Percentiles rank a stretch among this genome's conserved stretches.
These are phyloP conservation scores for Pugionium dolabratum DNA, from an alignment of 345 rosid species.

Conservation along the genomic window DNA sequence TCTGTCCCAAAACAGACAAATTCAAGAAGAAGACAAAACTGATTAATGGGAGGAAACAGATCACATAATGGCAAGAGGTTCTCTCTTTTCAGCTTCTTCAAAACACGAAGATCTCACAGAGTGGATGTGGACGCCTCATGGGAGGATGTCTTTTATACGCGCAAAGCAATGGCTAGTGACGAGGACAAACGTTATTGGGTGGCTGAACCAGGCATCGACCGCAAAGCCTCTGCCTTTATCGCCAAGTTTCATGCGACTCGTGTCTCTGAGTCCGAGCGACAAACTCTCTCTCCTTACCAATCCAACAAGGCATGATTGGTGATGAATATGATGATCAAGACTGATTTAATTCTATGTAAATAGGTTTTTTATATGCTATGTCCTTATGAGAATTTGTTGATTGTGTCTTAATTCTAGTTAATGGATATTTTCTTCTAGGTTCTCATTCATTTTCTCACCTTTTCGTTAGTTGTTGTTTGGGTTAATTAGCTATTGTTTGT, in stretches of 20 bases:
- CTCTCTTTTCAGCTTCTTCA: conserved; percentile 43
- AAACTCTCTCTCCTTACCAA: conserved; percentile 35
- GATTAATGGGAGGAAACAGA: conserved; percentile 42
- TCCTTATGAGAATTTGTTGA: conserved; percentile 23
- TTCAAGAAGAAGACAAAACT: conserved; percentile 8
- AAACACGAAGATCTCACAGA: conserved; percentile 38
- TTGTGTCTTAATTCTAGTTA: conserved; percentile 24
- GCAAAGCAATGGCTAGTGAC: conserved; percentile 53
- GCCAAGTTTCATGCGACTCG: conserved; percentile 51
- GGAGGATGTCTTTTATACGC: conserved; percentile 34
- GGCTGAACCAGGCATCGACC: conserved; percentile 55
- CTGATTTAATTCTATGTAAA: conserved; percentile 26
- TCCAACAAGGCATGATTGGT: conserved; percentile 29
- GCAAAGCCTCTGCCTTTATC: conserved; percentile 52
- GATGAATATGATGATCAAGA: conserved; percentile 29
- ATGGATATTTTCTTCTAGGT: background rate
- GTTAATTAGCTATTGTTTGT: no score
- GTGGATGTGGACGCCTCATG: conserved; percentile 32
- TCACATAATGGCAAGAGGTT: conserved; percentile 40
- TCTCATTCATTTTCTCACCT: no score
- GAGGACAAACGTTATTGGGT: conserved; percentile 48
- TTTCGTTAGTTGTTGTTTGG: no score
- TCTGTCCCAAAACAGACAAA: conserved; percentile 7
- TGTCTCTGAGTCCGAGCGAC: conserved; percentile 39
- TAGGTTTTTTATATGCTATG: conserved; percentile 4